These are phyloP conservation scores for Aspergillus hortae DNA, from an alignment of 2,329 filamentous ascomycete genomes.

Conservation along the genomic window DNA sequence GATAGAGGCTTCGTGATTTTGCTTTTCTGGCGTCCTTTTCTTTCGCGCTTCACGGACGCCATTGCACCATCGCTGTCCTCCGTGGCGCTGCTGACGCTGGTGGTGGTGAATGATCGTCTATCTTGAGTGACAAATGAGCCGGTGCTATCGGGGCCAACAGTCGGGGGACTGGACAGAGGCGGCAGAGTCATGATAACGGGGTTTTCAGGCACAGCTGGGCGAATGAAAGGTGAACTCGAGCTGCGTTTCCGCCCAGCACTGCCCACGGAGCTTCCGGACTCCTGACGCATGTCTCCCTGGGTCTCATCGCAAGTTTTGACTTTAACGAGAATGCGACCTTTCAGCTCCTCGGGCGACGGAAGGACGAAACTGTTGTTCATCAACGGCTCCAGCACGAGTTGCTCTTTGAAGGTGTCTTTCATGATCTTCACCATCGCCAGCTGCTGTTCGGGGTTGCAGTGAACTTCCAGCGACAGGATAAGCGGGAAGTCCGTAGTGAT, in stretches of 20 bases:
- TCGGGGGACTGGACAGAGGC: constrained; percentile 51
- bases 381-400: constrained; percentile 72
- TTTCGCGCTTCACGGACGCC: constrained; percentile 52
- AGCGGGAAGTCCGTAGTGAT: constrained; percentile 80
- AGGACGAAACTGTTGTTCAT: constrained; percentile 65
- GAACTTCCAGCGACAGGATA: constrained; percentile 93
- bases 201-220: constrained; percentile 60
- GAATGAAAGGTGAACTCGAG: constrained; percentile 71
- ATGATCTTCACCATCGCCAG: constrained; percentile 85
- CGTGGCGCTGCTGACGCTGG: constrained; percentile 57
- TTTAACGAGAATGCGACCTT: constrained; percentile 83
- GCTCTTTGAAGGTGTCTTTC: constrained; percentile 75
- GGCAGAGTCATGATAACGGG: constrained; percentile 47
- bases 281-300: constrained; percentile 45
- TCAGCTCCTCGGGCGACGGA: constrained; percentile 82
- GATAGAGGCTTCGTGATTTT: constrained; percentile 84
- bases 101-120: constrained; percentile 50
- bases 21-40: constrained; percentile 64
- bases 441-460: constrained; percentile 82
- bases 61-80: constrained; percentile 71
- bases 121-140: constrained; percentile 49
- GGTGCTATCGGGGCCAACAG: constrained; percentile 47
- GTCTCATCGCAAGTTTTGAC: constrained; percentile 74
- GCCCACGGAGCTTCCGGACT: constrained; percentile 37
- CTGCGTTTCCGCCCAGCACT: constrained; percentile 56